These are phyloP conservation scores for Ascochyta koolunga DNA, from an alignment of 2,329 filamentous ascomycete genomes.

Conservation along the genomic window DNA sequence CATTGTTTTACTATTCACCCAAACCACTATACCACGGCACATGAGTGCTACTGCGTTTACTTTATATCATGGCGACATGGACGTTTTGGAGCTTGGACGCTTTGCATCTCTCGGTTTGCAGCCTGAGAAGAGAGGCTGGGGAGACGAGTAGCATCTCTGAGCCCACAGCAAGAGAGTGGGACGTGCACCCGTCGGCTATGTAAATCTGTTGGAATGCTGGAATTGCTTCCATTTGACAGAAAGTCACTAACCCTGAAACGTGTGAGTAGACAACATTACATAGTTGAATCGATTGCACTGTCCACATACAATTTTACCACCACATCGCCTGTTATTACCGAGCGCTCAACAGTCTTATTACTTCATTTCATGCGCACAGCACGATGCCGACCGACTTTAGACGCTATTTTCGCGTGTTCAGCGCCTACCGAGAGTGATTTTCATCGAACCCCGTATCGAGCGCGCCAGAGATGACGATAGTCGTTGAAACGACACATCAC, in stretches of 20 bases:
- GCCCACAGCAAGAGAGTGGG: constrained; percentile 8
- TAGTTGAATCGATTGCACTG: constrained; percentile 18
- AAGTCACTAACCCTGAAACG: constrained; percentile 12
- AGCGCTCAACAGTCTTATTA: not conserved
- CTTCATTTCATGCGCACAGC: not conserved
- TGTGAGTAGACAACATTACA: constrained; percentile 18
- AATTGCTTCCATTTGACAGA: constrained; percentile 15
- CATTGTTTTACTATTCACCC: constrained; percentile 13
- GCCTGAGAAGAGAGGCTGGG: not conserved
- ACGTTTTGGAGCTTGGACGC: constrained; percentile 12
- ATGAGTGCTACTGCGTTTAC: constrained; percentile 11
- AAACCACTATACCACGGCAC: constrained; percentile 17
- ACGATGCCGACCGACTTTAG: not conserved
- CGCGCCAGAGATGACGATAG: constrained; percentile 4
- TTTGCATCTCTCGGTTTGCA: not conserved
- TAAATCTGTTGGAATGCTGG: constrained; percentile 18
- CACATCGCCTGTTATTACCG: not conserved
- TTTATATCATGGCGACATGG: constrained; percentile 16
- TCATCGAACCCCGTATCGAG: constrained; percentile 1
- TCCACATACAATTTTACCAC: constrained; percentile 11
- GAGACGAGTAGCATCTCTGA: constrained; percentile 9
- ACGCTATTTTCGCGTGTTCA: not conserved
- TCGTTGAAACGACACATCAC: constrained; percentile 2
- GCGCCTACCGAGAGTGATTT: constrained; percentile 13
- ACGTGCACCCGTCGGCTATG: constrained; percentile 10